Base-by-base conservation (phyloP, 345 rosid species). In the Litchi chinensis region DNA sequence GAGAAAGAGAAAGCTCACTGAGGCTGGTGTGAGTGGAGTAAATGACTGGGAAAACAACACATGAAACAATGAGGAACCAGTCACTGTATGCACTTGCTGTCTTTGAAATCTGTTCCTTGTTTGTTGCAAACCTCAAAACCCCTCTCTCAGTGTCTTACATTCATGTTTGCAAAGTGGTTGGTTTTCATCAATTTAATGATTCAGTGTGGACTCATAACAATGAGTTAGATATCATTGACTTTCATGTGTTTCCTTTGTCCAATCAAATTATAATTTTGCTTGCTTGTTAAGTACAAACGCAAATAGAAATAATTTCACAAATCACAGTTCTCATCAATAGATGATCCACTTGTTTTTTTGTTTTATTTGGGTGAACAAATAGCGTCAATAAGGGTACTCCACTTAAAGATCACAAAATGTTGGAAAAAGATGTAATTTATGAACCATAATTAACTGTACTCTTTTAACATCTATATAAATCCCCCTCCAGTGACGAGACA, bases 21-120 rank as follows among this genome's bases (percentile, higher is more conserved):
- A 62, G 40, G 56, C 63, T 57, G 24, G 18, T 11, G 15, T 19
- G 22, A 77, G 74, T 65, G 70, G 67, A 87, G 81, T 86, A 59
- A 91, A 82, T 86, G 76, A 81, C 80, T 75, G 79, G 79, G 98
- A 94, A 84, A 91, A 88, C 93, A 73, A 88, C 97, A 78, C 88
- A 93, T 90, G 95, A 90, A 86, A 86, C 91, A 86, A 82, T 82
- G 67, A 79, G 85, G 92, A 77, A 81, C 84, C 72, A 43, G 84
- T 88, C 88, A 26, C 60, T 80, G 81, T 52, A 52, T 52, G 18
- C 18, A 79, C 82, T 78, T 74, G 40, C 74, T 83, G 78, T 71
- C 82, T 71, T 82, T 64, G 85, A 85, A 81, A 87, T 86, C 76
- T 57, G 79, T n/a, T 54, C 80, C 90, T 73, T 65, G 43, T 65